These are phyloP conservation scores for Pleurotus platypus DNA, from an alignment of 768 basidiomycete species.

Conservation along the genomic window DNA sequence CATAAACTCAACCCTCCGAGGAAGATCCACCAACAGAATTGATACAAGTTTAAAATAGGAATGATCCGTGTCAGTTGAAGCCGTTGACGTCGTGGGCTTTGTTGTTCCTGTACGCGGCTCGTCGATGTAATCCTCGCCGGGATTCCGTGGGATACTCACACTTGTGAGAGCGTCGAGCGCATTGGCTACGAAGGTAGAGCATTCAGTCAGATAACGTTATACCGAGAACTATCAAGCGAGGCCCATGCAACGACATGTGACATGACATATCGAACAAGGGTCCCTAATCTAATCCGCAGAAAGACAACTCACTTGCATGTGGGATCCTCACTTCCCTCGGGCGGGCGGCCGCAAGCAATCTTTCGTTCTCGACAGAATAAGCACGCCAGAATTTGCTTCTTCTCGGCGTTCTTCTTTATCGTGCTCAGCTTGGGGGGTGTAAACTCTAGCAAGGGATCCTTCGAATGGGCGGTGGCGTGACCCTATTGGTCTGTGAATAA, in stretches of 20 bases:
- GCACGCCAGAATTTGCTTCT: constrained; percentile 30
- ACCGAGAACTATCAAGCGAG: neutral
- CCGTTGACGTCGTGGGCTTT: constrained; percentile 6
- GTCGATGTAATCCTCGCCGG: constrained; percentile 12
- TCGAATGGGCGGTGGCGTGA: neutral
- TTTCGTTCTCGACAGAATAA: constrained; percentile 39
- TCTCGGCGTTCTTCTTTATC: constrained; percentile 9
- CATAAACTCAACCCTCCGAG: too few species aligned
- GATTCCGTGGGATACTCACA: constrained; percentile 50
- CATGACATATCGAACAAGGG: too few species aligned
- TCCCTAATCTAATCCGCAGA: too few species aligned
- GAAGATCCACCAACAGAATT: too few species aligned
- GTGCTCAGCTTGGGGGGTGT: constrained; percentile 1
- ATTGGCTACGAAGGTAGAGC: constrained; percentile 25
- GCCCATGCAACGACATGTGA: neutral
- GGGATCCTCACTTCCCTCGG: constrained; percentile 34
- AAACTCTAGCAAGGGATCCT: neutral
- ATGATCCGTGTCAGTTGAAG: too few species aligned
- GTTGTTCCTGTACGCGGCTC: constrained; percentile 1
- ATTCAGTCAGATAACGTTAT: neutral
- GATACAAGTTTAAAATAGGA: too few species aligned
- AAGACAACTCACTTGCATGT: constrained; percentile 44
- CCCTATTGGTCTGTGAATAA: neutral
- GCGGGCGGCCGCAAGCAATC: constrained; percentile 34
- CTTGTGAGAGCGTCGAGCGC: constrained; percentile 42